These are phyloP conservation scores for Mycena amicta DNA, from an alignment of 768 basidiomycete species.

Conservation along the genomic window DNA sequence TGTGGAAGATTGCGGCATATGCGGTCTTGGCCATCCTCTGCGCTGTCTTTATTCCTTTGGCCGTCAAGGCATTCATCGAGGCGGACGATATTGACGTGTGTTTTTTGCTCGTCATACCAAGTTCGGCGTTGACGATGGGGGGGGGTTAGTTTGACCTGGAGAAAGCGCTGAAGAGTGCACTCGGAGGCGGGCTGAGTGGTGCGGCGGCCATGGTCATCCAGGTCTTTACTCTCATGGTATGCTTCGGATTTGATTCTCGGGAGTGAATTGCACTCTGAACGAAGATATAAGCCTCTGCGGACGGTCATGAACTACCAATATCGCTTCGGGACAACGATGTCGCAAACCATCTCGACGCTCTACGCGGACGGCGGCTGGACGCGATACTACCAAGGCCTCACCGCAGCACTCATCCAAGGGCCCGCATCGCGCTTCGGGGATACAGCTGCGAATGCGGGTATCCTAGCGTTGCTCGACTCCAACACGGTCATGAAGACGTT, in stretches of 20 bases:
- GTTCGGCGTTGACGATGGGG: too few species aligned
- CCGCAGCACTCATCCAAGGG: slow-evolving; percentile 85
- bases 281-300: slow-evolving; percentile 68
- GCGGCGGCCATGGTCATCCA: slow-evolving; percentile 96
- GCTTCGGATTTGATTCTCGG: too few species aligned
- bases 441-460: slow-evolving; percentile 92
- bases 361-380: slow-evolving; percentile 78
- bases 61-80: background rate
- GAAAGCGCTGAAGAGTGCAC: slow-evolving; percentile 76
- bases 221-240: slow-evolving; percentile 83
- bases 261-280: too few species aligned
- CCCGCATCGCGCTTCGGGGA: slow-evolving; percentile 89
- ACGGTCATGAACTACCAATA: slow-evolving; percentile 99
- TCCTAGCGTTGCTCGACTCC: slow-evolving; percentile 80
- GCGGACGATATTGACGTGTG: background rate
- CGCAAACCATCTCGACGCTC: slow-evolving; percentile 64
- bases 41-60: background rate
- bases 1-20: background rate
- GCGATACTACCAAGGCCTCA: slow-evolving; percentile 87
- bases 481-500: slow-evolving; percentile 71
- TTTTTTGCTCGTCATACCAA: too few species aligned
- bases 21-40: background rate
- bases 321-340: slow-evolving; percentile 79
- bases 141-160: slow-evolving; percentile 89
- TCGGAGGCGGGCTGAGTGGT: slow-evolving; percentile 90